Evolutionary conservation across 2,329 filamentous ascomycete genomes (phyloP).

Genomic region (Cercospora sp.): DNA sequence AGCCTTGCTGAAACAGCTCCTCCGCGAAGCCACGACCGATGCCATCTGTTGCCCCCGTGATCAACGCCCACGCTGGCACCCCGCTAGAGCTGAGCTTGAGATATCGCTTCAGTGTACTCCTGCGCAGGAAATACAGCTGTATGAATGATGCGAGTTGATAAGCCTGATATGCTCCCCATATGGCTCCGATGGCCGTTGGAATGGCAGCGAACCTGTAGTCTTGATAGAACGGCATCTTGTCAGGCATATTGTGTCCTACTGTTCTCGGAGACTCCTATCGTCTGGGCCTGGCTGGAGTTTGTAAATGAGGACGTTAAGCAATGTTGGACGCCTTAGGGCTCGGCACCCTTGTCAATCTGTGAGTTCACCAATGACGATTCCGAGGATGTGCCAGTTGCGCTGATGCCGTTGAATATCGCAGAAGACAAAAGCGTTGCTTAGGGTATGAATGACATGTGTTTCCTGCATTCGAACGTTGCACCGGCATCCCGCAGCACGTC

Average conservation of each 20-base stretch:
- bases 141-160: slow-evolving; percentile 29
- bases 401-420: background rate
- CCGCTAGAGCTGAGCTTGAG: slow-evolving; percentile 7
- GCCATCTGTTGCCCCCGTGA: slow-evolving; percentile 55
- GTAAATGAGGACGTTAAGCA: background rate
- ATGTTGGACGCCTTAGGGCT: background rate
- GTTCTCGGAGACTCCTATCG: background rate
- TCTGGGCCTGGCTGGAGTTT: background rate
- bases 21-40: slow-evolving; percentile 56
- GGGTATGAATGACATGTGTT: background rate
- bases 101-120: slow-evolving; percentile 31
- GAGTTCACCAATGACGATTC: background rate
- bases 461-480: background rate
- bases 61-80: slow-evolving; percentile 25
- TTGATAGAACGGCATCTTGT: background rate
- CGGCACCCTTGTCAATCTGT: background rate
- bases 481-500: background rate
- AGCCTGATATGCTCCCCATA: slow-evolving; percentile 26
- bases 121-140: slow-evolving; percentile 32
- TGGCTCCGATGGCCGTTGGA: slow-evolving; percentile 23
- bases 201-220: slow-evolving; percentile 3
- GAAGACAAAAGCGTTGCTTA: background rate
- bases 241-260: background rate
- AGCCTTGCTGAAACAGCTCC: slow-evolving; percentile 55
- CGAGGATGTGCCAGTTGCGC: background rate